phyloP scores from a whole-genome alignment of 2,329 filamentous ascomycete genomes.

The Hymenoscyphus linearis region DNA sequence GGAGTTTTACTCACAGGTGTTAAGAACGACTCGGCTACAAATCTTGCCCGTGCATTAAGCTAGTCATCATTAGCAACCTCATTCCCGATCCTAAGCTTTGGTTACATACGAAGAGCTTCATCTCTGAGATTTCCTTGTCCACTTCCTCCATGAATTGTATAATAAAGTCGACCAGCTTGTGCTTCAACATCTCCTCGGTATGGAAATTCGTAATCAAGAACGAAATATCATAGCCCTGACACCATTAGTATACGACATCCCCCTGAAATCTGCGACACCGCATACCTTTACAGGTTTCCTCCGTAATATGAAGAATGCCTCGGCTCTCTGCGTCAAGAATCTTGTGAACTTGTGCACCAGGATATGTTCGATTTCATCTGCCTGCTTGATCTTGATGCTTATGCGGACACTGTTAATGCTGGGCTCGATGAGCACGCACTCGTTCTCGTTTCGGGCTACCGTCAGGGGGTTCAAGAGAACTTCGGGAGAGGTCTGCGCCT shows the following conservation, averaged over 20 bases:
- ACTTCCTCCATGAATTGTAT: slow-evolving; percentile 99
- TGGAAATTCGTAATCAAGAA: slow-evolving; percentile 99
- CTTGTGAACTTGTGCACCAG: slow-evolving; percentile 97
- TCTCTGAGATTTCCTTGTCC: slow-evolving; percentile 99
- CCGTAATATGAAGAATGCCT: slow-evolving; percentile 93
- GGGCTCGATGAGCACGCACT: slow-evolving; percentile 92
- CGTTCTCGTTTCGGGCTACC: slow-evolving; percentile 92
- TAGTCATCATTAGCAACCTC: slow-evolving; percentile 38
- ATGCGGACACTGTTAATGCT: slow-evolving; percentile 95
- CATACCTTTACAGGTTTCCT: slow-evolving; percentile 88
- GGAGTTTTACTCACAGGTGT: slow-evolving; percentile 62
- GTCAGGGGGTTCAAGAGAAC: slow-evolving; percentile 87
- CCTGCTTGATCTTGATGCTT: slow-evolving; percentile 99
- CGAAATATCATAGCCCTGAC: slow-evolving; percentile 91
- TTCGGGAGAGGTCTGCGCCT: slow-evolving; percentile 88
- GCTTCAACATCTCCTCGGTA: slow-evolving; percentile 97
- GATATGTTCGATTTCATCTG: slow-evolving; percentile 97
- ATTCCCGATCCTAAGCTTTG: neutral
- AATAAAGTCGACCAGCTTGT: slow-evolving; percentile 98
- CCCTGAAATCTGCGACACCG: slow-evolving; percentile 5
- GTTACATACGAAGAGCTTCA: slow-evolving; percentile 95
- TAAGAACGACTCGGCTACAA: slow-evolving; percentile 96
- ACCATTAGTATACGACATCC: slow-evolving; percentile 16
- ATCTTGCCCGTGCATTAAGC: slow-evolving; percentile 94
- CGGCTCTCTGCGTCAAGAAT: slow-evolving; percentile 91